These are phyloP conservation scores for Papiliotrema terrestris DNA, from an alignment of 1,284 basidiomycete genomes.

Conservation along the genomic window DNA sequence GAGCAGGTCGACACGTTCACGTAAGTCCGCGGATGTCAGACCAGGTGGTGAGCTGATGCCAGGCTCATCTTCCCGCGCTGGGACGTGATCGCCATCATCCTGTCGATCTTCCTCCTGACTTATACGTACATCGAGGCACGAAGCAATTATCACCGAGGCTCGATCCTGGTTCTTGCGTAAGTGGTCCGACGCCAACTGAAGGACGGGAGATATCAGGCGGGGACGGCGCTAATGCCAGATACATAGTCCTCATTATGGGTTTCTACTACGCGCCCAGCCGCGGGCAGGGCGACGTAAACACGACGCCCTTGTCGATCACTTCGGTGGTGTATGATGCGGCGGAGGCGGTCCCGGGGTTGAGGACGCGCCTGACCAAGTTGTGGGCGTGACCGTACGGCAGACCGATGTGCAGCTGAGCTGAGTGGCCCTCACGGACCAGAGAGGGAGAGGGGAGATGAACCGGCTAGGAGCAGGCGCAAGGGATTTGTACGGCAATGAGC, in stretches of 20 bases:
- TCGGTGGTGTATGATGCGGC: neutral
- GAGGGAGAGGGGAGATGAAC: too few relatives aligned
- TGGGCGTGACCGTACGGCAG: too few relatives aligned
- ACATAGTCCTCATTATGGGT: conserved; percentile 71
- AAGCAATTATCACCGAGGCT: conserved; percentile 91
- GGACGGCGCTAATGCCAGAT: conserved; percentile 52
- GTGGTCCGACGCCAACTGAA: too few relatives aligned
- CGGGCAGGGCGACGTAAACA: conserved; percentile 5
- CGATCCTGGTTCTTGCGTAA: neutral
- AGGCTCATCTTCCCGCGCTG: conserved; percentile 97
- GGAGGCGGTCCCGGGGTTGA: neutral
- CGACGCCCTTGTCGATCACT: neutral
- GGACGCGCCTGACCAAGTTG: conserved; percentile 4
- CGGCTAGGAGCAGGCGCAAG: too few relatives aligned
- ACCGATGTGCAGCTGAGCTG: too few relatives aligned
- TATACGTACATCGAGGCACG: conserved; percentile 99
- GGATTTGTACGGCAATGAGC: too few relatives aligned
- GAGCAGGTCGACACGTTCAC: conserved; percentile 82
- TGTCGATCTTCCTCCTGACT: conserved; percentile 93
- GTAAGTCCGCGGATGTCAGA: conserved; percentile 51
- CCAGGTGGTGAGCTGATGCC: neutral
- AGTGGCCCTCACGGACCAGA: too few relatives aligned
- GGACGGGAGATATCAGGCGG: too few relatives aligned
- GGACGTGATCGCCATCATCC: conserved; percentile 94
- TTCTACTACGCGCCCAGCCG: conserved; percentile 68